Conservation (phyloP, 768 basidiomycete genomes). For the Amanita fuliginea region DNA sequence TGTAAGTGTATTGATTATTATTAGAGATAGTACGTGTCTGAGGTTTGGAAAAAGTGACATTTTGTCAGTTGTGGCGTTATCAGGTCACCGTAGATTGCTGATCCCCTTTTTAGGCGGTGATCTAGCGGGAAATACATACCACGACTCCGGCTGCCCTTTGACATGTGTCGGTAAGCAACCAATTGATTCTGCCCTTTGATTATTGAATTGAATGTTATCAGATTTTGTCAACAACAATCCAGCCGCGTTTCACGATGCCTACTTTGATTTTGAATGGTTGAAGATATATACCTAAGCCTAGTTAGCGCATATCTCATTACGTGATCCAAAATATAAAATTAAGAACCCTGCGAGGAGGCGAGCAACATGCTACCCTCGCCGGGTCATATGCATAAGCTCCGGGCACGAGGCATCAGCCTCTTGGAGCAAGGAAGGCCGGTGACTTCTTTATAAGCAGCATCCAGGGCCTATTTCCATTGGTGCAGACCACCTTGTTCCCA, state of each 20-base stretch:
- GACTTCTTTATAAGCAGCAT: no score
- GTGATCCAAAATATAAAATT: no score
- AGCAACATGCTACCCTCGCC: no score
- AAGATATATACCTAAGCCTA: conserved; percentile 22
- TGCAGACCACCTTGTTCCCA: no score
- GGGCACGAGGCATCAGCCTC: no score
- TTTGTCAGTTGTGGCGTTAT: conserved; percentile 35
- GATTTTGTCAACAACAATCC: conserved; percentile 62
- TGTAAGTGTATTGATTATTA: conserved; percentile 16
- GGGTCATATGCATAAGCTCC: no score
- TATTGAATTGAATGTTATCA: conserved; percentile 12
- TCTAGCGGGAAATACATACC: conserved; percentile 43
- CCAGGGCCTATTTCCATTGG: no score
- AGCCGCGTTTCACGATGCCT: conserved; percentile 52
- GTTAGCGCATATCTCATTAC: neutral
- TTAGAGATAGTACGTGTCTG: neutral
- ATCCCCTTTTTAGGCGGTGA: conserved; percentile 33
- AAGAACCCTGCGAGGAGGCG: no score
- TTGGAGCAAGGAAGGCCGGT: no score
- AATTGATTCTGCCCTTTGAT: neutral
- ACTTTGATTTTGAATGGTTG: conserved; percentile 59
- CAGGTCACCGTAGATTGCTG: neutral
- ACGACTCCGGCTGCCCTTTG: conserved; percentile 38
- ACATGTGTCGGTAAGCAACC: conserved; percentile 34
- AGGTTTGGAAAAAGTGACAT: conserved; percentile 31